These are phyloP conservation scores for Funneliformis mosseae DNA, from an alignment of 192 early-diverging fungal species.

Conservation along the genomic window DNA sequence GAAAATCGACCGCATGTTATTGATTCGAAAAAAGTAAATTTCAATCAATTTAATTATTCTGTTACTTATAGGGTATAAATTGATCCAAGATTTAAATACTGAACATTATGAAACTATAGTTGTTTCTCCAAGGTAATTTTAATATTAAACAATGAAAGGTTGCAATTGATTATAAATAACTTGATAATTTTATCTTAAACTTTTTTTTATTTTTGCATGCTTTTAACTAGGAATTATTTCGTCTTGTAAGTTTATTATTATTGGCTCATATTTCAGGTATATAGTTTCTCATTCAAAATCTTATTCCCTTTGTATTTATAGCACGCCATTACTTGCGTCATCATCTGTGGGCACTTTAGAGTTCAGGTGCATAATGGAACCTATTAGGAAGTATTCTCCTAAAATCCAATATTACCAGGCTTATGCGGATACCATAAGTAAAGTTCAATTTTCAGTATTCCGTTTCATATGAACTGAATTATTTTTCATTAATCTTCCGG, in stretches of 20 bases:
- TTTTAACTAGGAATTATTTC: slow-evolving; percentile 10
- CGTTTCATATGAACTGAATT: neutral
- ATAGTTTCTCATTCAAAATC: slow-evolving; percentile 50
- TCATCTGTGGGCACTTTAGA: slow-evolving; percentile 86
- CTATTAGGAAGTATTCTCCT: slow-evolving; percentile 61
- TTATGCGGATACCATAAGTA: slow-evolving; percentile 53
- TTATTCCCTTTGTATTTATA: slow-evolving; percentile 69
- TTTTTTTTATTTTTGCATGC: slow-evolving; percentile 29
- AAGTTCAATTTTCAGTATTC: neutral
- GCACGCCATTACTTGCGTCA: slow-evolving; percentile 84
- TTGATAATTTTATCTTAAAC: neutral
- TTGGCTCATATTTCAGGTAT: neutral
- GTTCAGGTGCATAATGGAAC: slow-evolving; percentile 85
- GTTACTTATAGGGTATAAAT: slow-evolving; percentile 60
- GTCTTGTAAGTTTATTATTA: neutral
- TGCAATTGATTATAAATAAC: neutral
- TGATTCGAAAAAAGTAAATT: slow-evolving; percentile 42
- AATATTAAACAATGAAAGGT: neutral
- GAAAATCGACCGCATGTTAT: neutral
- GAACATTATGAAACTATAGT: slow-evolving; percentile 71
- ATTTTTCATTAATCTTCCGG: neutral
- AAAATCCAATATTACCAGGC: slow-evolving; percentile 72
- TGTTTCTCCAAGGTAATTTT: slow-evolving; percentile 68
- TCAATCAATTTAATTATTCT: neutral
- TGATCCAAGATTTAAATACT: slow-evolving; percentile 71